Percentiles rank a stretch among this genome's conserved stretches.
These are phyloP conservation scores for Paramecium biaurelia DNA, from an alignment of 73 alveolate species.

Conservation along the genomic window DNA sequence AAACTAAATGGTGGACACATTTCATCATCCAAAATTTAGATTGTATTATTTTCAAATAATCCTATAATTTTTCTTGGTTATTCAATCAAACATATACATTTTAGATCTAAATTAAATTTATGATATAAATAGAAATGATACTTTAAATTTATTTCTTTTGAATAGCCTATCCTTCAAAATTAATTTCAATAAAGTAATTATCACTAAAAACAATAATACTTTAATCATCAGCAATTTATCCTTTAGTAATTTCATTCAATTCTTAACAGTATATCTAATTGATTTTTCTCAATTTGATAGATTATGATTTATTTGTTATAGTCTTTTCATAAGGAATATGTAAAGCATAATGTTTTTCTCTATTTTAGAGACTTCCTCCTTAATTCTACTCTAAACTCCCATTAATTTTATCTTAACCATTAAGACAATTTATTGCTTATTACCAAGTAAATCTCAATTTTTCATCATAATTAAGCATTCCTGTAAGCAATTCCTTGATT, in stretches of 20 bases:
- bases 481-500: background rate
- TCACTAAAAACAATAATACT: background rate
- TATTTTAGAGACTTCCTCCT: background rate
- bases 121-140: background rate
- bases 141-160: background rate
- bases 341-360: background rate
- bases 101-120: background rate
- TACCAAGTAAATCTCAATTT: constrained; percentile 1
- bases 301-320: background rate
- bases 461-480: constrained; percentile 48
- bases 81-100: background rate
- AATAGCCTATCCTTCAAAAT: background rate
- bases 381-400: background rate
- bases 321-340: constrained; percentile 8
- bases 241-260: background rate
- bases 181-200: background rate
- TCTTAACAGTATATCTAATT: background rate
- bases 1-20: background rate
- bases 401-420: background rate
- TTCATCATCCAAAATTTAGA: background rate
- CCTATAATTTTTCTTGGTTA: background rate
- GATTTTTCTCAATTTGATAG: background rate
- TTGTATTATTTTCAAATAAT: background rate
- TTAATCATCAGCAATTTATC: background rate
- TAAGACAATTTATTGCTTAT: background rate